Base-by-base conservation (phyloP, 2,329 filamentous ascomycete species). In the Fusarium ramigenum region DNA sequence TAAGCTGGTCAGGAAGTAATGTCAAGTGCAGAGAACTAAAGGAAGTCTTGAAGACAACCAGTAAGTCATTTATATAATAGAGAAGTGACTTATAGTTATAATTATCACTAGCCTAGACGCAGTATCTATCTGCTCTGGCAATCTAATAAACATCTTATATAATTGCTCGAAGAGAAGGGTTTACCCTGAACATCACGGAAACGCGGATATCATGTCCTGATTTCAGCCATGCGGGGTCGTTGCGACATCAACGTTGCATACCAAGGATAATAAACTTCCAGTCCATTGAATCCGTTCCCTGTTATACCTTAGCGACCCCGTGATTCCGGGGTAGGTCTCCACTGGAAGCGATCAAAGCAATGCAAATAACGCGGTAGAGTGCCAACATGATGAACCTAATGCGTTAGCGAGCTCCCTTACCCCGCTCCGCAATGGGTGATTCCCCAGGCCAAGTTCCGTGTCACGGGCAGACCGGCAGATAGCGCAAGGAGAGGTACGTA, bases 131-230 rank as follows among this genome's bases (percentile, higher is more conserved):
- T 15, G 9, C 9, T n/a, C 9, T 18, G 2, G 4, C 3, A 44
- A 44, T 12, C 2, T 18, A 5, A 23, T 12, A 25, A 7, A 36
- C 4, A 23, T 43, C n/a, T 23, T 23, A 8, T 8, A 7, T 18
- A 18, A 6, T 18, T 18, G 0, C 7, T 11, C 0, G 12, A 7
- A 25, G 10, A 12, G 3, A 14, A 11, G 2, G 5, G 7, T 7
- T 5, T 25, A 44, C 42, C 42, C 42, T 8, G 16, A 14, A 32
- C 12, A 14, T 32, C 7, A 25, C n/a, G n/a, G 10, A 18, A 8
- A 11, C 10, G 9, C 7, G n/a, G 10, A 18, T 8, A 23, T 23
- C 42, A 4, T 5, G n/a, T 12, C 16, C 42, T 44, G n/a, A 18
- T 18, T 44, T 19, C 16, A 44, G 5, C 10, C 19, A 16, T 32